Base-by-base conservation (phyloP, 2,329 filamentous ascomycete genomes). In the Ceratocystis colombiana region DNA sequence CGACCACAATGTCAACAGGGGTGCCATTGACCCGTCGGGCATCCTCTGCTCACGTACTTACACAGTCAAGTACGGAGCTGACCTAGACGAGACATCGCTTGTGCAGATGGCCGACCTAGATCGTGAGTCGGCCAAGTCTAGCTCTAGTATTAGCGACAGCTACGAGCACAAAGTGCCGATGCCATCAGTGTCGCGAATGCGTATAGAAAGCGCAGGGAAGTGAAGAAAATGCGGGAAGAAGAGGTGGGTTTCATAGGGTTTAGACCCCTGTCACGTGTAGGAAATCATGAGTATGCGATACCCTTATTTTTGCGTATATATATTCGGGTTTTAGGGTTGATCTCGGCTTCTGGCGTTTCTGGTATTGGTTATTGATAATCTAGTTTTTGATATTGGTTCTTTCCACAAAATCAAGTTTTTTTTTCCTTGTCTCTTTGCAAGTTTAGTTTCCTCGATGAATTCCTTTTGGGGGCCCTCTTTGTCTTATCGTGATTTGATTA, bases 81-180 rank as follows among this genome's bases (percentile, higher is more conserved):
- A 67, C 7, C 50, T 22, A 12, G 66, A 67, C 46, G 66, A 67
- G 41, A 65, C 63, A 17, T 44, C 57, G 22, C 44, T 67, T 20
- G 64, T 67, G 20, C 63, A 62, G 6, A 67, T 67, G 66, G 63
- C 57, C 17, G 66, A 67, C 33, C 33, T 67, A 20, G 66, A 67
- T 20, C 55, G 63, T n/a, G 25, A 37, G 28, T 61, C 53, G 20
- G 63, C 50, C 33, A 8, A 30, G 41, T 62, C 57, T 12, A 12
- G 22, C 22, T 57, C 53, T 22, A 57, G 53, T 22, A 44, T 66
- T 5, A 28, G 48, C 8, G 65, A 67, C 25, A 37, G 25, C n/a
- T 67, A 50, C 33, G 65, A 67, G 5, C 62, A 61, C 12, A 67
- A 67, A 53, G n/a, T 57, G 65, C 37, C 65, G 17, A 50, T 62